Base-by-base conservation (phyloP, 2,329 filamentous ascomycete genomes). In the Blastomyces parvus region DNA sequence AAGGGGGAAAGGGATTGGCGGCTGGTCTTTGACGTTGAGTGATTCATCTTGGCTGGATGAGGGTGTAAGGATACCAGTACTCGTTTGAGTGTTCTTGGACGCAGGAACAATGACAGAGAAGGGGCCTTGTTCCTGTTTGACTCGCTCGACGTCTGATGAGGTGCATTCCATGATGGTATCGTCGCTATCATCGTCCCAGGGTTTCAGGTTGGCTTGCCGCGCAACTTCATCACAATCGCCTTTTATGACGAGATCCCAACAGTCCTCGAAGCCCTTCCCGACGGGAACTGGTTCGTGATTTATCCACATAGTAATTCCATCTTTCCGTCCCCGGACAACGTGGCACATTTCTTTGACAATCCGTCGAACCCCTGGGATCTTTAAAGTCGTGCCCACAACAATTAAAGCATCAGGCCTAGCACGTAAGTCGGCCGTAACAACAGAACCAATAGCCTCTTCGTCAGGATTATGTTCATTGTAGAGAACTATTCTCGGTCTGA, bases 391-490 rank as follows among this genome's bases (percentile, higher is more conserved):
- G 61, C 94, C 94, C 9, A 96, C 94, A 36, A 99, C 94, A 68
- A 99, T 86, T 33, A 99, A 84, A 22, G 92, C 92, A 74, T 97
- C 94, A 0, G 94, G 93, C 46, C 91, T 84, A 52, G 88, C 84
- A 65, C 91, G 88, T 64, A 97, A 80, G 73, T 99, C 94, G 4
- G 92, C 88, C 67, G 86, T 86, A 60, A 92, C 91, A 50, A 96
- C 92, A 27, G 90, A 90, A 53, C 93, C 92, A 73, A 99, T 99
- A 17, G 94, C 93, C 69, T 97, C 93, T 68, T 94, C 91, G 68
- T 99, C 94, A 0, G 94, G 94, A 72, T 97, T 97, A 74, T 90
- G 88, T 75, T 99, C 94, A 73, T 97, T 97, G 79, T 99, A 99
- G 11, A 99, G 83, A 4, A 97, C 93, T 80, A 99, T 97, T 63